Evolutionary conservation across 2,329 filamentous ascomycete genomes (phyloP).

Genomic region (Aspergillus hortae): DNA sequence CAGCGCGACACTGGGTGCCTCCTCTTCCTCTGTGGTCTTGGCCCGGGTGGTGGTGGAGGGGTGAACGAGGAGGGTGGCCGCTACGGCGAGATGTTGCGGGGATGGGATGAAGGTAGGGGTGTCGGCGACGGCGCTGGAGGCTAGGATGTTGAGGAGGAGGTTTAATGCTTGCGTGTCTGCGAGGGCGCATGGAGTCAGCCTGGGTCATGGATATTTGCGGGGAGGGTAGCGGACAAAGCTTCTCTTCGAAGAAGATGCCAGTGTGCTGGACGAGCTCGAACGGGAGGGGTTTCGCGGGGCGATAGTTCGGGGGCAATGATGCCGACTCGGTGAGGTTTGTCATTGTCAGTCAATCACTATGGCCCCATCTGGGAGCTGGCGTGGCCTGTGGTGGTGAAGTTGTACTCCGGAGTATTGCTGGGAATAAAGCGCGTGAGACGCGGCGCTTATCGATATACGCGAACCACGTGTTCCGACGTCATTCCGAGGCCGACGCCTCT

Average conservation of each 20-base stretch:
- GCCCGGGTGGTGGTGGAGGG: slow-evolving; percentile 74
- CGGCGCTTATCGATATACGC: slow-evolving; percentile 10
- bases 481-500: background rate
- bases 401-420: too few relatives aligned
- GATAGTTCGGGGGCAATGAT: slow-evolving; percentile 39
- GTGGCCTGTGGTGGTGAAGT: background rate
- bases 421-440: background rate
- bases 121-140: slow-evolving; percentile 30
- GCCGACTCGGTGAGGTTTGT: slow-evolving; percentile 14
- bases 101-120: slow-evolving; percentile 63
- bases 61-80: slow-evolving; percentile 79
- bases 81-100: slow-evolving; percentile 68
- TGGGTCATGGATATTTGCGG: slow-evolving; percentile 1
- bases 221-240: slow-evolving; percentile 54
- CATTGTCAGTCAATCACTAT: slow-evolving; percentile 14
- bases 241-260: slow-evolving; percentile 71
- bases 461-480: background rate
- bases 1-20: slow-evolving; percentile 65
- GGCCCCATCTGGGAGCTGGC: background rate
- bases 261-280: slow-evolving; percentile 64
- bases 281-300: slow-evolving; percentile 55
- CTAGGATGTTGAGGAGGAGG: slow-evolving; percentile 53
- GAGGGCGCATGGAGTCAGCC: slow-evolving; percentile 6
- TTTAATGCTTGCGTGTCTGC: slow-evolving; percentile 57
- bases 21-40: slow-evolving; percentile 56